These are phyloP conservation scores for Aspergillus melleus DNA, from an alignment of 2,329 filamentous ascomycete species.

Conservation along the genomic window DNA sequence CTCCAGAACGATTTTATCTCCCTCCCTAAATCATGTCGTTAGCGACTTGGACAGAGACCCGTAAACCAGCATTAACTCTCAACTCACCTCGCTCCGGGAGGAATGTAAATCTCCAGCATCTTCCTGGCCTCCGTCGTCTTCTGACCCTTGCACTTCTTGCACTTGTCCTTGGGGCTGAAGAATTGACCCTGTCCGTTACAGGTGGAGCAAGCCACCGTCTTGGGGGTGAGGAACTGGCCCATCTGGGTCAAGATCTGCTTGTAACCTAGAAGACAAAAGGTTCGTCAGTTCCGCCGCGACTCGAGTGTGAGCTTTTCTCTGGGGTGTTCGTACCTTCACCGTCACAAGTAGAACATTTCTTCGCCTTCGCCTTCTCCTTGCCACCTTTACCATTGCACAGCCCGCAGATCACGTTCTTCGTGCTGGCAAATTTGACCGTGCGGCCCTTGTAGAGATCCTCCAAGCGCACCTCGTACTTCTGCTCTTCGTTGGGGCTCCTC, in stretches of 20 bases:
- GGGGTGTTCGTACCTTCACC: conserved; percentile 60
- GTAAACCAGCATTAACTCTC: neutral
- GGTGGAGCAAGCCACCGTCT: conserved; percentile 74
- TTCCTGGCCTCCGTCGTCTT: conserved; percentile 86
- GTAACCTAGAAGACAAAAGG: conserved; percentile 49
- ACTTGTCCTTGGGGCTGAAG: conserved; percentile 95
- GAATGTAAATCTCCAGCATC: conserved; percentile 94
- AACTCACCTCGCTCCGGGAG: conserved; percentile 70
- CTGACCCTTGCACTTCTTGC: conserved; percentile 98
- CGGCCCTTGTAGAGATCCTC: conserved; percentile 99
- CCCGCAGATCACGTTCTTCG: conserved; percentile 87
- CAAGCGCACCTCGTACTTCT: conserved; percentile 84
- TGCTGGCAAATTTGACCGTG: conserved; percentile 93
- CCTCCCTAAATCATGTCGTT: conserved; percentile 52
- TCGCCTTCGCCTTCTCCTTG: conserved; percentile 86
- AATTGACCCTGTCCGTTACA: conserved; percentile 84
- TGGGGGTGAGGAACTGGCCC: conserved; percentile 80
- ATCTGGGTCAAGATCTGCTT: conserved; percentile 78
- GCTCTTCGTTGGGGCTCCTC: conserved; percentile 80
- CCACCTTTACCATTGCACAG: conserved; percentile 86
- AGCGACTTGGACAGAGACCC: conserved; percentile 7
- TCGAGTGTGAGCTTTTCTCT: neutral
- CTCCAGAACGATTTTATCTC: conserved; percentile 84
- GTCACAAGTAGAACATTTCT: conserved; percentile 79
- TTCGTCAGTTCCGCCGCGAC: neutral